Conservation (phyloP, 2,329 filamentous ascomycete genomes). For the Coniochaeta sp. region DNA sequence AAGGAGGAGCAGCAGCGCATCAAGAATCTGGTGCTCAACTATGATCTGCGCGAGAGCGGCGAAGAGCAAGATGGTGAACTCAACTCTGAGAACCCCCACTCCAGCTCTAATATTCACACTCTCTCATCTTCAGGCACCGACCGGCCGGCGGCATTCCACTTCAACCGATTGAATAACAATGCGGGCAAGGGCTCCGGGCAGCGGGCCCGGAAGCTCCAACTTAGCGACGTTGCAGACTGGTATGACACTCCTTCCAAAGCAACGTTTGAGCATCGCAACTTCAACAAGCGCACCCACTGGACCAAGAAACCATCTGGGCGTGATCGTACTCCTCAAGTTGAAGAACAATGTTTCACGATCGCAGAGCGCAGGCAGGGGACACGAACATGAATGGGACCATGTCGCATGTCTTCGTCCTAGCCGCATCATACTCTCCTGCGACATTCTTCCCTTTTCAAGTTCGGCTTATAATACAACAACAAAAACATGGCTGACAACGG, state of each 20-base stretch:
- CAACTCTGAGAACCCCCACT: slow-evolving; percentile 28
- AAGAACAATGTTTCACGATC: background rate
- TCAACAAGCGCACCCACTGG: background rate
- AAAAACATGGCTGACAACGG: background rate
- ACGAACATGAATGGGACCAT: slow-evolving; percentile 14
- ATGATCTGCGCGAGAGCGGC: slow-evolving; percentile 81
- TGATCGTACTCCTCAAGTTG: background rate
- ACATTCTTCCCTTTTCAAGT: background rate
- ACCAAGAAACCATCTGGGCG: background rate
- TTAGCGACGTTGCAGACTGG: slow-evolving; percentile 92
- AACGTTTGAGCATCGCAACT: background rate
- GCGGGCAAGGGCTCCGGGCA: slow-evolving; percentile 61
- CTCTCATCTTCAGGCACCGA: slow-evolving; percentile 39
- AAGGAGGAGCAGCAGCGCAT: slow-evolving; percentile 96
- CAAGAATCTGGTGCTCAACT: slow-evolving; percentile 95
- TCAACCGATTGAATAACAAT: slow-evolving; percentile 48
- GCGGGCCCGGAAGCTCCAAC: slow-evolving; percentile 80
- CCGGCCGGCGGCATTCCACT: slow-evolving; percentile 38
- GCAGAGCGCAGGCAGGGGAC: slow-evolving; percentile 10
- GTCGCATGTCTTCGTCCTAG: slow-evolving; percentile 1
- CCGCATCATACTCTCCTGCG: too few species aligned
- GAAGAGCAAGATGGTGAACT: slow-evolving; percentile 73
- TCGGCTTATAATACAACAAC: background rate
- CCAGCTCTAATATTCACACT: slow-evolving; percentile 44
- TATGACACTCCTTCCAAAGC: slow-evolving; percentile 35